Evolutionary conservation across 768 basidiomycete genomes (phyloP).

Genomic region (Amanita phalloides): DNA sequence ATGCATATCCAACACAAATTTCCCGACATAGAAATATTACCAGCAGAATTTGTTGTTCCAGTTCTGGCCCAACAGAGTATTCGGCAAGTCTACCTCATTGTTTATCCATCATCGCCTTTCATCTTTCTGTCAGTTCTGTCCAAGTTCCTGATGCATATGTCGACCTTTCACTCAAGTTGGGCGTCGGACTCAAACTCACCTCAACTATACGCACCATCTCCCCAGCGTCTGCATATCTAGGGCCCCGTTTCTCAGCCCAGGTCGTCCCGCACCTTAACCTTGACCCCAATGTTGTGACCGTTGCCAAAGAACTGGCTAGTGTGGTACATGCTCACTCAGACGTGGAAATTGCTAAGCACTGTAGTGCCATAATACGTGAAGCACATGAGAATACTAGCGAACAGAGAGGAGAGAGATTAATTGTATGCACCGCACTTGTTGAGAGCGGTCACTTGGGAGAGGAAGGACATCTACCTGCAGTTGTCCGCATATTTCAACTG

Average conservation of each 20-base stretch:
- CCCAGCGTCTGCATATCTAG: slow-evolving; percentile 45
- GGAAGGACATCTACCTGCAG: slow-evolving; percentile 33
- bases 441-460: slow-evolving; percentile 41
- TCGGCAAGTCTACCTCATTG: slow-evolving; percentile 20
- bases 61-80: slow-evolving; percentile 44
- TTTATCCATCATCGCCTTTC: not conserved
- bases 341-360: slow-evolving; percentile 43
- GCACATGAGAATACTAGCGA: slow-evolving; percentile 38
- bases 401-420: slow-evolving; percentile 35
- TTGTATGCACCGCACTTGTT: slow-evolving; percentile 47
- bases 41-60: slow-evolving; percentile 29
- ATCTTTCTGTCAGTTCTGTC: slow-evolving; percentile 31
- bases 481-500: slow-evolving; percentile 39
- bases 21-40: slow-evolving; percentile 30
- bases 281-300: slow-evolving; percentile 37
- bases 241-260: slow-evolving; percentile 42
- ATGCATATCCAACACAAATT: slow-evolving; percentile 40
- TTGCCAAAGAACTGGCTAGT: slow-evolving; percentile 45
- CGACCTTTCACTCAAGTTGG: slow-evolving; percentile 41
- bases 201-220: slow-evolving; percentile 50
- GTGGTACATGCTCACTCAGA: slow-evolving; percentile 37
- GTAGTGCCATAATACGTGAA: slow-evolving; percentile 41
- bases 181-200: slow-evolving; percentile 45
- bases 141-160: slow-evolving; percentile 34
- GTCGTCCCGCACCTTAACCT: slow-evolving; percentile 39